Conservation (phyloP, 148 eudicot genomes). For the Vaccinium macrocarpon region DNA sequence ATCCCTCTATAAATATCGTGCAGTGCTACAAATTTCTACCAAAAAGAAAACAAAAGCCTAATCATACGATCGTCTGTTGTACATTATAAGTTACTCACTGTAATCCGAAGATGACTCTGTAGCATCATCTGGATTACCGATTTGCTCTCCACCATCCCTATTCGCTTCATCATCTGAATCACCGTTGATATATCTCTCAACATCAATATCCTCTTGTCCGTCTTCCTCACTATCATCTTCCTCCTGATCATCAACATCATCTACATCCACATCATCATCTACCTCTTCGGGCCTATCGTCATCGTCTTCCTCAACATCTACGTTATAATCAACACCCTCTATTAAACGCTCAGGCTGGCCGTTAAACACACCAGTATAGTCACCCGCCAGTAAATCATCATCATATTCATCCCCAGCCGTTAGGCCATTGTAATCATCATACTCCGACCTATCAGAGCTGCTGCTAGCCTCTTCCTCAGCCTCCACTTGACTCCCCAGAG, state of each 20-base stretch:
- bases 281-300: constrained; percentile 21
- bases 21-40: constrained; percentile 14
- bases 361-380: constrained; percentile 17
- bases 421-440: constrained; percentile 26
- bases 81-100: constrained; percentile 22
- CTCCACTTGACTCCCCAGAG: constrained; percentile 11
- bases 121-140: constrained; percentile 26
- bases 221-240: constrained; percentile 28
- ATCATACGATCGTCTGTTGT: background rate
- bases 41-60: constrained; percentile 10
- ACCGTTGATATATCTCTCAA: constrained; percentile 33
- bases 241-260: constrained; percentile 19
- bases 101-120: constrained; percentile 40
- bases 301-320: constrained; percentile 29
- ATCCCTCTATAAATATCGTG: constrained; percentile 13
- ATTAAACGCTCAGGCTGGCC: constrained; percentile 13
- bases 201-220: constrained; percentile 27
- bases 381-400: constrained; percentile 22
- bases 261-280: constrained; percentile 29
- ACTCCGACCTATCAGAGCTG: constrained; percentile 37
- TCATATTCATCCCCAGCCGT: constrained; percentile 27
- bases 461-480: constrained; percentile 31
- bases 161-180: constrained; percentile 33
- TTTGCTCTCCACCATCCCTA: constrained; percentile 16
- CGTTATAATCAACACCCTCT: constrained; percentile 20